Percentiles rank a stretch among this genome's conserved stretches.
These are phyloP conservation scores for Aethionema arabicum DNA, from an alignment of 345 rosid species.

Conservation along the genomic window DNA sequence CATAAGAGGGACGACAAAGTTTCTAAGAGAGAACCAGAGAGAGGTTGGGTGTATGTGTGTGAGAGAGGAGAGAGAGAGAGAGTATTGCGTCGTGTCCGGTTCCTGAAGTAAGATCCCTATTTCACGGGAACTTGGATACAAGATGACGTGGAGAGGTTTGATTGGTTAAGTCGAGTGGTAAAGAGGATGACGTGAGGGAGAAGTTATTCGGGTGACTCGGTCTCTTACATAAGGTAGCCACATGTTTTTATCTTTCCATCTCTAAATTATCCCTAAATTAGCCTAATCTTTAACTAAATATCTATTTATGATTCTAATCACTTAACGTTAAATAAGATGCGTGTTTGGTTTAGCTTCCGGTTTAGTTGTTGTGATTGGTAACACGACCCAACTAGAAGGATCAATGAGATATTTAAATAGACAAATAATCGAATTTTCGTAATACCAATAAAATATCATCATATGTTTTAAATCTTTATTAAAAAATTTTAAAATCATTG, in stretches of 20 bases:
- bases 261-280: constrained; percentile 20
- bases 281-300: constrained; percentile 30
- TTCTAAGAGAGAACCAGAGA: constrained; percentile 2
- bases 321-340: constrained; percentile 16
- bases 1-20: constrained; percentile 39
- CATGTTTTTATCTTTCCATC: constrained; percentile 29
- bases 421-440: constrained; percentile 14
- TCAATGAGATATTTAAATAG: background rate
- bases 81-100: constrained; percentile 33
- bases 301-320: constrained; percentile 30
- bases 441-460: background rate
- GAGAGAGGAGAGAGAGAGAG: constrained; percentile 17
- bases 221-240: constrained; percentile 31
- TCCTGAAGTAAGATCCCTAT: constrained; percentile 36
- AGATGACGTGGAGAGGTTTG: constrained; percentile 28
- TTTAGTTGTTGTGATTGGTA: background rate
- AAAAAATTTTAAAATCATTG: too few relatives aligned
- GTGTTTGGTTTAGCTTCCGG: constrained; percentile 28
- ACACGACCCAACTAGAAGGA: background rate
- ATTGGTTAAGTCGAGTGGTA: constrained; percentile 35
- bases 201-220: constrained; percentile 35
- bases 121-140: constrained; percentile 33
- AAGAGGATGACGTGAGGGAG: constrained; percentile 28
- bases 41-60: constrained; percentile 1
- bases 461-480: too few relatives aligned